Conservation (phyloP, 352 stramenopile species). For the Plasmopara muralis region DNA sequence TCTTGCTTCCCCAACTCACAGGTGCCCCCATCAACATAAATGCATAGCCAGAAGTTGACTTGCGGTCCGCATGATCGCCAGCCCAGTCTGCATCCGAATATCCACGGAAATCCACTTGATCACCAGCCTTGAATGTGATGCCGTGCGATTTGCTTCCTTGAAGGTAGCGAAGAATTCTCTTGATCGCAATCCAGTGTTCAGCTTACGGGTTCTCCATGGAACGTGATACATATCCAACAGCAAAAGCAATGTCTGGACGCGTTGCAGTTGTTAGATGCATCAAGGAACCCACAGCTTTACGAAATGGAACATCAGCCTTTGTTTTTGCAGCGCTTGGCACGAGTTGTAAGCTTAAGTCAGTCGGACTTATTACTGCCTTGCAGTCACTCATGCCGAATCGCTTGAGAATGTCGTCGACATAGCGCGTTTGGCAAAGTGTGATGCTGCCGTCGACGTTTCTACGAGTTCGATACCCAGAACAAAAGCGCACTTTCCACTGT, state of each 20-base stretch:
- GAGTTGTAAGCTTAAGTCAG: no score
- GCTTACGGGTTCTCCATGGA: slow-evolving; percentile 13
- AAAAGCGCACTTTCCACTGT: not conserved
- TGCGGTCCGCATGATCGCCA: not conserved
- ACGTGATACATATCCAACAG: slow-evolving; percentile 10
- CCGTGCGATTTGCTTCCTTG: slow-evolving; percentile 15
- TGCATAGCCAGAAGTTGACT: slow-evolving; percentile 4
- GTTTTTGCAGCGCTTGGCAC: no score
- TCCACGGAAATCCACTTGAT: not conserved
- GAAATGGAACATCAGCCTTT: no score
- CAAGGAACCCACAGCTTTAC: no score
- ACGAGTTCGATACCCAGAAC: slow-evolving; percentile 1
- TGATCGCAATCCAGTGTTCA: slow-evolving; percentile 8
- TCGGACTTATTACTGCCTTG: no score
- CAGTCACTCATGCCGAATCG: no score
- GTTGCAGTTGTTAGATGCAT: no score
- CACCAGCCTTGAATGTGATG: not conserved
- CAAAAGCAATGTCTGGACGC: slow-evolving; percentile 12
- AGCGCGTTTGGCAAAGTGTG: not conserved
- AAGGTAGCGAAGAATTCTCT: slow-evolving; percentile 10
- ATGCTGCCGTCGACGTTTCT: not conserved
- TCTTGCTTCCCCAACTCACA: slow-evolving; percentile 1
- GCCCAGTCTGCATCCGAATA: slow-evolving; percentile 1
- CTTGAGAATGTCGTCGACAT: no score
- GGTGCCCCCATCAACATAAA: slow-evolving; percentile 1